Evolutionary conservation across 1,284 basidiomycete genomes (phyloP).

Genomic region (Marasmius tenuissimus): DNA sequence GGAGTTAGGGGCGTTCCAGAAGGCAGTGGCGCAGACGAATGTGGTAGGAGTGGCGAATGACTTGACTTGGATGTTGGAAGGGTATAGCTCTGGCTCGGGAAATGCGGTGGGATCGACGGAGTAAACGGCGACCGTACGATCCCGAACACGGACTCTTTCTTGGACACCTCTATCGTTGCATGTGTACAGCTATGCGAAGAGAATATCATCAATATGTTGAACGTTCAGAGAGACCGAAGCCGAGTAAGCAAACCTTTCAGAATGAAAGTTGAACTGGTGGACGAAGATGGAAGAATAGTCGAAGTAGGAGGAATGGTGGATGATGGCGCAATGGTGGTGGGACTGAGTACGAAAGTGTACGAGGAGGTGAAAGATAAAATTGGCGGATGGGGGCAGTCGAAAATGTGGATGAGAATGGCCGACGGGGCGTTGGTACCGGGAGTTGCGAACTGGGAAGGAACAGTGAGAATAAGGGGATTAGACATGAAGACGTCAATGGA

Average conservation of each 20-base stretch:
- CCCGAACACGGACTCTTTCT: not conserved
- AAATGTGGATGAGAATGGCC: conserved; percentile 24
- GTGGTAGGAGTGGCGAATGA: too few relatives aligned
- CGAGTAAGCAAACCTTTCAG: not conserved
- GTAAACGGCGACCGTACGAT: not conserved
- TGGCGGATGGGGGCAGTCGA: conserved; percentile 13
- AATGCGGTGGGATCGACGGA: conserved; percentile 5
- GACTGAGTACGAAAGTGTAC: conserved; percentile 21
- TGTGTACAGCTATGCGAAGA: not conserved
- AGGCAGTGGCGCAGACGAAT: too few relatives aligned
- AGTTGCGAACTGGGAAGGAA: conserved; percentile 25
- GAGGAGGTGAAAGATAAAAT: conserved; percentile 15
- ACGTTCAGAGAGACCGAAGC: not conserved
- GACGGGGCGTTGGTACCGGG: conserved; percentile 25
- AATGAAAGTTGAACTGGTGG: not conserved
- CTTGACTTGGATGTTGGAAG: too few relatives aligned
- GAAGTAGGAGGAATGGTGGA: conserved; percentile 21
- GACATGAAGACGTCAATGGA: conserved; percentile 23
- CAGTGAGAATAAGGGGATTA: conserved; percentile 14
- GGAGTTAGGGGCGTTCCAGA: too few relatives aligned
- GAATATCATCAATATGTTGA: conserved; percentile 3
- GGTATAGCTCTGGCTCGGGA: not conserved
- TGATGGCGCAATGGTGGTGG: conserved; percentile 29
- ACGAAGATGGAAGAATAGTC: not conserved
- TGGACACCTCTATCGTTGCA: not conserved